Base-by-base conservation (phyloP, 305 asterid species). In the Fraxinus dipetala region DNA sequence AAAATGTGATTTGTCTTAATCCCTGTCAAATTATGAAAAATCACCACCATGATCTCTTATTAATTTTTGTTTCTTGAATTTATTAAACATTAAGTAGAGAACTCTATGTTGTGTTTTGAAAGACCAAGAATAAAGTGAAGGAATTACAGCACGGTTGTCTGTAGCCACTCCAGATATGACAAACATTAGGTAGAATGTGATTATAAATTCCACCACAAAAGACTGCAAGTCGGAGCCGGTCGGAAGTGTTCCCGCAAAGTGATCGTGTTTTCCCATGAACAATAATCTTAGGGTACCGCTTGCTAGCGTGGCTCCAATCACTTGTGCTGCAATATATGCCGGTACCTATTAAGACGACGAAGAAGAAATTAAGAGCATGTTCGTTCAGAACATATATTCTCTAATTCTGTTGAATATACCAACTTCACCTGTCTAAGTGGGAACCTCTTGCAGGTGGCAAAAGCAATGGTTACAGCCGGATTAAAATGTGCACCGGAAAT, bases 401-500 rank as follows among this genome's bases (percentile, higher is more conserved):
- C 0, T 35, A 35, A 45, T 40, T 40, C 48, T 10, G 48, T 2
- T 40, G 48, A 43, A 11, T 11, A 43, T 11, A n/a, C 26, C 26
- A 1, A 1, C 14, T 40, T 40, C 48, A 87, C 91, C 88, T 88
- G 89, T 87, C 90, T 92, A 95, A 95, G 92, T 0, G 98, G 94
- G 86, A 95, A 95, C 79, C 98, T 90, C 87, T 84, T 89, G 91
- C 89, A 86, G 81, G 95, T 70, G 78, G 98, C 98, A 61, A 95
- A 93, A 22, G 98, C 98, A 73, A 95, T 87, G 74, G 98, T 95
- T 5, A 95, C 98, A 69, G 98, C 94, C 51, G 98, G 98, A 75
- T 95, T 95, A 75, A 95, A 90, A 79, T 95, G 98, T 4, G 96
- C 98, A 78, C 98, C 98, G 85, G 98, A 95, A 87, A 95, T 91